Evolutionary conservation across 768 basidiomycete genomes (phyloP).

Genomic region (Holtermannia corniformis): DNA sequence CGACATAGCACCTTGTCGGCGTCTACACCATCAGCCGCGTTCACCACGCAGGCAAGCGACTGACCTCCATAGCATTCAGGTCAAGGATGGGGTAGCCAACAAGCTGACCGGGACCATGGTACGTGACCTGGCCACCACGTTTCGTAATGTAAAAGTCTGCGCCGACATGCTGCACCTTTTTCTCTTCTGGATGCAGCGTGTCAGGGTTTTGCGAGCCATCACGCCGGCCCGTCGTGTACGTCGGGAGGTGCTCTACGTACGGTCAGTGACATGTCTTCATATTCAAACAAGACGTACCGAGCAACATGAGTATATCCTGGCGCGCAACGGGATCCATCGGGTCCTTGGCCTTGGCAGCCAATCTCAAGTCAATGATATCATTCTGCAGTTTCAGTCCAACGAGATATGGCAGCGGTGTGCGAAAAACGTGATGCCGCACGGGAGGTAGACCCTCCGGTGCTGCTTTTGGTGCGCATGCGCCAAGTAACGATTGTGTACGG

Average conservation of each 20-base stretch:
- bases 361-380: conserved; percentile 30
- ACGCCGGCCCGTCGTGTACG: conserved; percentile 88
- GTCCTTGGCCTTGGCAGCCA: conserved; percentile 10
- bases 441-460: conserved; percentile 8
- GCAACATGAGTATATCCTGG: conserved; percentile 37
- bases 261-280: neutral
- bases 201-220: conserved; percentile 47
- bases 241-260: conserved; percentile 67
- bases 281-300: conserved; percentile 27
- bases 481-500: neutral
- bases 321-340: conserved; percentile 14
- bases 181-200: conserved; percentile 53
- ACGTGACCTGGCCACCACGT: conserved; percentile 89
- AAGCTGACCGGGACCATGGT: conserved; percentile 94
- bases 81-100: conserved; percentile 93
- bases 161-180: conserved; percentile 62
- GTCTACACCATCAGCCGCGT: conserved; percentile 16
- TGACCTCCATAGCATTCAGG: conserved; percentile 65
- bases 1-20: conserved; percentile 55
- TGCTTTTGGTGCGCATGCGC: neutral
- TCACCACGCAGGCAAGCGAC: conserved; percentile 48
- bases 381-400: conserved; percentile 42
- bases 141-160: conserved; percentile 76
- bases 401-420: conserved; percentile 65
- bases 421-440: conserved; percentile 59